phyloP scores from a whole-genome alignment of 2,329 filamentous ascomycete species.

The Talaromyces sp. region DNA sequence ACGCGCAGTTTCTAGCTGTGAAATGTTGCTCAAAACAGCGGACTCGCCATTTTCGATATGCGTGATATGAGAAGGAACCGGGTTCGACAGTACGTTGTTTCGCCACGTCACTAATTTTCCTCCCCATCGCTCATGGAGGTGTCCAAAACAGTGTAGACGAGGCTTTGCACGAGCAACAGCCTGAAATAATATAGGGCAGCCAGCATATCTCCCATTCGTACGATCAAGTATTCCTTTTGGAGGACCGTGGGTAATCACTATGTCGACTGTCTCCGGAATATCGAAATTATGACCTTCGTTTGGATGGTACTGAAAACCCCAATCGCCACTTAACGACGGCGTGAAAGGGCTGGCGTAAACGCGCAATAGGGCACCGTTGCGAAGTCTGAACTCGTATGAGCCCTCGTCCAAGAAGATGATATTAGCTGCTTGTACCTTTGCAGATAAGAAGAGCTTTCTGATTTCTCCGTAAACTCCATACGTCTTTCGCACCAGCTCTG shows the following conservation, averaged over 20 bases:
- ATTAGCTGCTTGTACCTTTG: slow-evolving; percentile 37
- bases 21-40: slow-evolving; percentile 20
- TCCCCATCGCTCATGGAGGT: slow-evolving; percentile 57
- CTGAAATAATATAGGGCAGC: slow-evolving; percentile 34
- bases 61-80: slow-evolving; percentile 45
- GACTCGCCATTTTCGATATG: slow-evolving; percentile 48
- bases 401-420: slow-evolving; percentile 55
- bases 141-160: slow-evolving; percentile 43
- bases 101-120: slow-evolving; percentile 56
- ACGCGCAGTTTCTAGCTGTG: slow-evolving; percentile 29
- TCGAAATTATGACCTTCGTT: slow-evolving; percentile 39
- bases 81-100: slow-evolving; percentile 24
- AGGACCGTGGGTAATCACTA: slow-evolving; percentile 58
- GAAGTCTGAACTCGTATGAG: slow-evolving; percentile 47
- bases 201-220: slow-evolving; percentile 33
- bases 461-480: slow-evolving; percentile 46
- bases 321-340: slow-evolving; percentile 45
- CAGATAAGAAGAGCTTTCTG: slow-evolving; percentile 37
- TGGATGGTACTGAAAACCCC: slow-evolving; percentile 52
- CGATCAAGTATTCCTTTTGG: slow-evolving; percentile 54
- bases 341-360: slow-evolving; percentile 58
- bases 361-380: slow-evolving; percentile 51
- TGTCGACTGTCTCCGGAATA: slow-evolving; percentile 39
- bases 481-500: slow-evolving; percentile 29
- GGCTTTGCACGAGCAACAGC: slow-evolving; percentile 34